phyloP scores from a whole-genome alignment of 2,329 filamentous ascomycete genomes.

The Triangularia verruculosa region DNA sequence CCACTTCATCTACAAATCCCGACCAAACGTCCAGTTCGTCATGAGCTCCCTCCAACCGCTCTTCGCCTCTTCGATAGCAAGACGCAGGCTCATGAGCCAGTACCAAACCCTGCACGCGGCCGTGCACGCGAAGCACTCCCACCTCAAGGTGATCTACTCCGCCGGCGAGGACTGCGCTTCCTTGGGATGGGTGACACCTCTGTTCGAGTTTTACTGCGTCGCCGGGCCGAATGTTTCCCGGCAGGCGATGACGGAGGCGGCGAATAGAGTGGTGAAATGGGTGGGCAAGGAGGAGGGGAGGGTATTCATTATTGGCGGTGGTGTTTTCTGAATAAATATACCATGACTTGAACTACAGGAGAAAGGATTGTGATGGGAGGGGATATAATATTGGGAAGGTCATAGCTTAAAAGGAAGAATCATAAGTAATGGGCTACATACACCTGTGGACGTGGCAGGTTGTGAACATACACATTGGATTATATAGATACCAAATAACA shows the following conservation, averaged over 20 bases:
- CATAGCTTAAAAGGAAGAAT: no score
- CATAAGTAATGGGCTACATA: no score
- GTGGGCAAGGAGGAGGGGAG: slow-evolving; percentile 87
- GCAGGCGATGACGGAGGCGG: slow-evolving; percentile 72
- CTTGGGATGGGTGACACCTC: slow-evolving; percentile 84
- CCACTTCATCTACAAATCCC: slow-evolving; percentile 95
- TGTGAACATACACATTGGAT: background rate
- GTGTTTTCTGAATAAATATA: slow-evolving; percentile 74
- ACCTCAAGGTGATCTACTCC: slow-evolving; percentile 82
- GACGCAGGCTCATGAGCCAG: slow-evolving; percentile 72
- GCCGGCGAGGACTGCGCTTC: slow-evolving; percentile 72
- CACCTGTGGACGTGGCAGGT: no score
- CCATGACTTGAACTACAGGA: no score
- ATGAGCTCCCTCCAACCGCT: slow-evolving; percentile 78
- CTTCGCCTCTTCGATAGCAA: slow-evolving; percentile 55
- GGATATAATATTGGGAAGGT: no score
- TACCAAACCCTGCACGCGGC: slow-evolving; percentile 83
- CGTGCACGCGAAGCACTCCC: slow-evolving; percentile 79
- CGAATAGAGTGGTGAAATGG: slow-evolving; percentile 89
- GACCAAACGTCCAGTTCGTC: slow-evolving; percentile 90
- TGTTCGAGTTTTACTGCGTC: slow-evolving; percentile 95
- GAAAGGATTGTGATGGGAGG: no score
- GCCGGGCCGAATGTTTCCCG: slow-evolving; percentile 69
- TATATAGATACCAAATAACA: background rate
- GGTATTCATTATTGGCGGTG: slow-evolving; percentile 96